Base-by-base conservation (phyloP, 2,329 filamentous ascomycete genomes). In the Graphium sp. region DNA sequence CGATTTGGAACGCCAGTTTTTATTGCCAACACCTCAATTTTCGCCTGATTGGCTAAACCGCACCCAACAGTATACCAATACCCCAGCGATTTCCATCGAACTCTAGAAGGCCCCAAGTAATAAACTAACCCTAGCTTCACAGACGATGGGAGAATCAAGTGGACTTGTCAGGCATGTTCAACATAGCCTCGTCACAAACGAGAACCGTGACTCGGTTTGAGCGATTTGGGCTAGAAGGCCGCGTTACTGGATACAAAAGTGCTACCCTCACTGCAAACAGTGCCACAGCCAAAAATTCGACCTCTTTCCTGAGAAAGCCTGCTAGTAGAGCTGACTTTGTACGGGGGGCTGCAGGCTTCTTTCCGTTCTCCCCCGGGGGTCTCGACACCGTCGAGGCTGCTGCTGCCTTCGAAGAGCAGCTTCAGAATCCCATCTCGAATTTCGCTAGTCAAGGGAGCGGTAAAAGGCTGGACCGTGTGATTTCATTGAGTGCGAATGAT, bases 201-300 rank as follows among this genome's bases (percentile, higher is more conserved):
- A 73, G 89, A 33, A 95, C 85, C n/a, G 76, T 94, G 39, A 93
- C 83, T 17, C 74, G 89, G 18, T 98, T 98, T 49, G 78, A 74
- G 24, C 69, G 89, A 31, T 83, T 93, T 52, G 89, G 89, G 5
- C 64, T 95, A 10, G 84, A 95, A 52, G 89, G 89, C 14, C 70
- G 78, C 29, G 87, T 98, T 15, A 92, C 82, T 7, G 85, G 85
- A 28, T 95, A 98, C 52, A 79, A 76, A 45, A 89, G 94, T 48
- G 81, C 95, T 28, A 94, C 89, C 1, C 74, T 95, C 7, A 83
- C 87, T 5, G 82, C 82, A 19, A 80, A 74, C 42, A 91, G 79
- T 42, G 82, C 80, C 11, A 94, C 81, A 11, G 87, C 84, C 26
- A 98, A 94, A 55, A 93, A 92, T 45, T 94, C 84, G 3, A 95